phyloP scores from a whole-genome alignment of 768 basidiomycete species.

The Coprinopsis marcescibilis region DNA sequence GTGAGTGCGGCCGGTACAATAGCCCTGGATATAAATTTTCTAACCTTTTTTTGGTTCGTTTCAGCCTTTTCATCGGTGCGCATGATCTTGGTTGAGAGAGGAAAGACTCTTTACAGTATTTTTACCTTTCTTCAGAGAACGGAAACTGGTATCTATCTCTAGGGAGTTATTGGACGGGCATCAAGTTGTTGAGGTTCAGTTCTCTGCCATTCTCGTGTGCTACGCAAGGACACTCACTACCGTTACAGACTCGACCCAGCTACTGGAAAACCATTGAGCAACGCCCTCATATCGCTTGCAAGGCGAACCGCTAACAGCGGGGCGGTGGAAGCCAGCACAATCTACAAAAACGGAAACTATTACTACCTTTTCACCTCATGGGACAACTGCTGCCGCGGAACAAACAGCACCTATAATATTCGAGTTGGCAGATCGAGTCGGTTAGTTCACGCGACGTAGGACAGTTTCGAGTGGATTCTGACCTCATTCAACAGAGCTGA shows the following conservation, averaged over 20 bases:
- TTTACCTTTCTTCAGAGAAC: conserved; percentile 22
- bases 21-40: not conserved
- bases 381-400: conserved; percentile 48
- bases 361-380: conserved; percentile 55
- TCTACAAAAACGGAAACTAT: conserved; percentile 38
- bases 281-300: conserved; percentile 37
- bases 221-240: not conserved
- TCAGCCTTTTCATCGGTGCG: conserved; percentile 28
- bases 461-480: not conserved
- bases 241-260: conserved; percentile 34
- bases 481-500: conserved; percentile 24
- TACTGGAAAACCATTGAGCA: conserved; percentile 36
- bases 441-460: conserved; percentile 19
- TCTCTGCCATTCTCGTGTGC: not conserved
- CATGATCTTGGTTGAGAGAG: not conserved
- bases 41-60: conserved; percentile 2
- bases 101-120: not conserved
- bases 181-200: conserved; percentile 33
- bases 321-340: conserved; percentile 44
- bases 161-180: conserved; percentile 54
- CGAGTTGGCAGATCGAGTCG: conserved; percentile 45
- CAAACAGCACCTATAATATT: conserved; percentile 53
- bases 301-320: conserved; percentile 37
- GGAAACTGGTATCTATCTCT: conserved; percentile 44
- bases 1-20: conserved; percentile 21